Evolutionary conservation across 495 filamentous ascomycete genomes (phyloP).

Genomic region (Podospora pseudopauciseta): DNA sequence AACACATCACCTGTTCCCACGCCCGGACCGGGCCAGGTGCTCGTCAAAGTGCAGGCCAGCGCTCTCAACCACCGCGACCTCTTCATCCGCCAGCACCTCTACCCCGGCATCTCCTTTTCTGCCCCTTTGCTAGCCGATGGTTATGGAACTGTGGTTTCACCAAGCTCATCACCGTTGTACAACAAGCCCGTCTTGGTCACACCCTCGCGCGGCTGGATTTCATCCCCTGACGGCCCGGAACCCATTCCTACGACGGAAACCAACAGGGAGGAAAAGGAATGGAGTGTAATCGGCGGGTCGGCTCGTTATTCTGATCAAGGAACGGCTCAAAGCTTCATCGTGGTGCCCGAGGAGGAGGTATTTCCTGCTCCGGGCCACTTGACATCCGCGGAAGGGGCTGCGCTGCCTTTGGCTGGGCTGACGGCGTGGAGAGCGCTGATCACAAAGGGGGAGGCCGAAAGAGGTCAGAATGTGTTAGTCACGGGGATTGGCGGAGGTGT

Average conservation of each 20-base stretch:
- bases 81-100: conserved; percentile 87
- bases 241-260: not conserved
- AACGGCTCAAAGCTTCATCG: conserved; percentile 66
- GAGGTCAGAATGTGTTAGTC: conserved; percentile 63
- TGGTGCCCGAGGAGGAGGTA: conserved; percentile 66
- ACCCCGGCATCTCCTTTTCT: conserved; percentile 75
- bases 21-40: conserved; percentile 60
- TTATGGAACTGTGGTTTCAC: conserved; percentile 62
- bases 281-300: conserved; percentile 71
- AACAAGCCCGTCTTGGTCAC: conserved; percentile 69
- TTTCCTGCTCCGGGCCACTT: conserved; percentile 73
- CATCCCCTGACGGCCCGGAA: conserved; percentile 69
- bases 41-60: conserved; percentile 67
- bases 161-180: conserved; percentile 54
- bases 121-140: conserved; percentile 77
- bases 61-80: conserved; percentile 90
- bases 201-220: conserved; percentile 71
- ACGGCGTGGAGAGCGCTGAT: conserved; percentile 86
- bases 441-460: conserved; percentile 59
- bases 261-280: conserved; percentile 41
- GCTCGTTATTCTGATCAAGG: conserved; percentile 55
- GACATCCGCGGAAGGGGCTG: conserved; percentile 67
- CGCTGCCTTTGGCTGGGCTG: conserved; percentile 73
- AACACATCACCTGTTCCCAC: conserved; percentile 55
- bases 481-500: conserved; percentile 83